Evolutionary conservation across 805 yeast genomes (phyloP).

Genomic region (Ogataea parapolymorpha): DNA sequence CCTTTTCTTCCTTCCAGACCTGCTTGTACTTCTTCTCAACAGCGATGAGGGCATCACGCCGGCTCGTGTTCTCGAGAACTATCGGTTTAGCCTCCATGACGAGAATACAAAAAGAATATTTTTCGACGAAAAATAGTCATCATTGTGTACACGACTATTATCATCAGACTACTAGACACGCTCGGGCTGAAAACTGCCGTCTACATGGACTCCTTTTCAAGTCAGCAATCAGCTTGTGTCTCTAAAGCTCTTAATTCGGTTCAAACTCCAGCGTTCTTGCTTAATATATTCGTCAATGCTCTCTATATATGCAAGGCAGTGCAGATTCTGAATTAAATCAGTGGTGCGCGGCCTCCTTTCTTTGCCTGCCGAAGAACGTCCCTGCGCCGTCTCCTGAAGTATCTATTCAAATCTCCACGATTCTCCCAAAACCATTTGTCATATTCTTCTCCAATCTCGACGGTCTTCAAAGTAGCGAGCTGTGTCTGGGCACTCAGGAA

Average conservation of each 20-base stretch:
- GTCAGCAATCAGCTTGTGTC: too few relatives aligned
- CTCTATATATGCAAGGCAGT: background rate
- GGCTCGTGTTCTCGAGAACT: constrained; percentile 61
- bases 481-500: constrained; percentile 84
- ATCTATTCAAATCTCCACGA: constrained; percentile 76
- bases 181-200: too few relatives aligned
- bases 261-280: too few relatives aligned
- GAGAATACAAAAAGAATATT: constrained; percentile 4
- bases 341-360: constrained; percentile 20
- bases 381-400: constrained; percentile 68
- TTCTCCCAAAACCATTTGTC: constrained; percentile 78
- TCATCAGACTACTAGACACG: background rate
- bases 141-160: constrained; percentile 3
- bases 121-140: constrained; percentile 12
- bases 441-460: constrained; percentile 42
- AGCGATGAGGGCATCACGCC: constrained; percentile 90
- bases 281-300: too few relatives aligned
- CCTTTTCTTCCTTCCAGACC: constrained; percentile 81
- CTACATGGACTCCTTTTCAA: too few relatives aligned
- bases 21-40: constrained; percentile 87
- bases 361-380: constrained; percentile 63
- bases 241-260: too few relatives aligned
- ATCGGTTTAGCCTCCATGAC: constrained; percentile 32
- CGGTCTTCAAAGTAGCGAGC: constrained; percentile 52
- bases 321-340: constrained; percentile 6